Evolutionary conservation across 257 asterid species (phyloP), one percentile per base, ranked within the genome.

Genomic region (Capsicum baccatum): DNA sequence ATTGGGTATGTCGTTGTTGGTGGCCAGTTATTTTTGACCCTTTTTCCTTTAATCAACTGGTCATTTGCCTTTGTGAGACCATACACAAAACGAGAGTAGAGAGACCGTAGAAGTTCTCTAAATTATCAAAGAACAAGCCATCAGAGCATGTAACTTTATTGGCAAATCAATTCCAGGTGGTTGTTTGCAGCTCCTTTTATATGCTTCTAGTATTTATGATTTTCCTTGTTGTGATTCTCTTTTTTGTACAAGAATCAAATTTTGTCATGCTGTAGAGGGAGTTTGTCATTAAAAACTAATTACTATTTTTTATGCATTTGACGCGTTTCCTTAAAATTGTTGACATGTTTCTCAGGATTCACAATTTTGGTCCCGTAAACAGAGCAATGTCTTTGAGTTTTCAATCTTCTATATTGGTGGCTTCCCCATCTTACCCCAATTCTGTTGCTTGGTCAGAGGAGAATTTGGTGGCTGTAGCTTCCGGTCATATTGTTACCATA

Each of bases 381-480:
- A 2, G 47, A 81, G 52, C 86, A 10, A 94, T 92, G 99, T 83
- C 94, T 55, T 85, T 89, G 73, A 88, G 92, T 80, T 94, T 96
- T 85, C 94, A 92, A 83, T 88, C 92, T 6, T 88, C 95, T n/a
- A 86, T 94, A 58, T 85, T 93, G 48, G 92, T 92, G 50, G 91
- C 91, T 37, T 85, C 97, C 10, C 92, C 92, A 37, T 92, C 87
- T 79, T 95, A 95, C 86, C 94, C 97, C 2, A 89, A 91, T 83
- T 92, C 98, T 86, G 91, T 93, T 42, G 91, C 86, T 63, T 96
- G 99, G 99, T 96, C 99, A 2, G 98, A 92, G 14, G 98, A 94
- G 66, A 96, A 96, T 89, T 79, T 96, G 85, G 85, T 94, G 83
- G 99, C 98, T 6, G 96, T 93, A 66, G 97, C 99, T 50, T 91